phyloP scores from a whole-genome alignment of 1,284 basidiomycete species.

The Coriolopsis trogii region DNA sequence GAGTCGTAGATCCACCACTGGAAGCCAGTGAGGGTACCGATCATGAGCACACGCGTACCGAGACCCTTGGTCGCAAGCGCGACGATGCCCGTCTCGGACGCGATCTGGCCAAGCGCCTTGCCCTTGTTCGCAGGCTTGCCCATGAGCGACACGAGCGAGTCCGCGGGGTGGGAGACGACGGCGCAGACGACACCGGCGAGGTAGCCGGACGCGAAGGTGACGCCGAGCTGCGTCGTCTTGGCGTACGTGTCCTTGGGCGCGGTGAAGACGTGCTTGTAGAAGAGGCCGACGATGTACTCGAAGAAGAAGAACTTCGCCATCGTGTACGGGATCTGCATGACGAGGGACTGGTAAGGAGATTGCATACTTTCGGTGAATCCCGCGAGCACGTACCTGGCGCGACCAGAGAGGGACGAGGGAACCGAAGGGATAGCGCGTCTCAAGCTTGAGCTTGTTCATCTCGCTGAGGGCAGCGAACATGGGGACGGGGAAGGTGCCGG shows the following conservation, averaged over 20 bases:
- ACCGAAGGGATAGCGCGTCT: slow-evolving; percentile 81
- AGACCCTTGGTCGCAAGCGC: slow-evolving; percentile 78
- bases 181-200: slow-evolving; percentile 83
- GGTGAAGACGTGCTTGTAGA: slow-evolving; percentile 79
- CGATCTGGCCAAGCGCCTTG: slow-evolving; percentile 69
- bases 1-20: slow-evolving; percentile 90
- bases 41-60: slow-evolving; percentile 81
- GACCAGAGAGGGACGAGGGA: slow-evolving; percentile 84
- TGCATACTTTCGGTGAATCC: neutral
- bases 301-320: slow-evolving; percentile 91
- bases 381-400: slow-evolving; percentile 57
- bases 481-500: slow-evolving; percentile 72
- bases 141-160: slow-evolving; percentile 78
- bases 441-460: slow-evolving; percentile 64
- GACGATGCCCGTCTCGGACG: slow-evolving; percentile 63
- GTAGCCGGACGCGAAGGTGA: slow-evolving; percentile 83
- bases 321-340: slow-evolving; percentile 74
- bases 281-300: slow-evolving; percentile 75
- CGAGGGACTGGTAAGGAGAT: neutral
- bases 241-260: slow-evolving; percentile 72
- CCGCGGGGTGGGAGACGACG: slow-evolving; percentile 82
- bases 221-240: slow-evolving; percentile 75
- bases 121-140: slow-evolving; percentile 79
- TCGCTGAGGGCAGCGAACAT: slow-evolving; percentile 70
- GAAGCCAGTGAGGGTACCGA: slow-evolving; percentile 81